Percentiles rank a stretch among this genome's conserved stretches.
Conservation (phyloP, 2,329 filamentous ascomycete species). For the Talaromyces albobiverticillius region DNA sequence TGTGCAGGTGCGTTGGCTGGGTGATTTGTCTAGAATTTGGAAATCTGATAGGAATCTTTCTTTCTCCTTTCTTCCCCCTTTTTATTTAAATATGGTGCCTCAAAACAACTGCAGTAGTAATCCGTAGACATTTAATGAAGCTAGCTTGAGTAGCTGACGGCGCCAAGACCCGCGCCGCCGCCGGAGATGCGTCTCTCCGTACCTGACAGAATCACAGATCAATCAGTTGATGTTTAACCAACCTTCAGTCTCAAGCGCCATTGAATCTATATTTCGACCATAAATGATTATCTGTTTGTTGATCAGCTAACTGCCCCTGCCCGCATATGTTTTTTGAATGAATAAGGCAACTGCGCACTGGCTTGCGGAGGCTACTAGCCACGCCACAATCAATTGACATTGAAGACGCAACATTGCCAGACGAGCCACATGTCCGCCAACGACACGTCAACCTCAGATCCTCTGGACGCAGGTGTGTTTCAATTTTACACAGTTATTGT, state of each 20-base stretch:
- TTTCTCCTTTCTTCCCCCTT: too few relatives aligned
- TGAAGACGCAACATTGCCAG: constrained; percentile 24
- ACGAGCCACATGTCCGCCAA: constrained; percentile 41
- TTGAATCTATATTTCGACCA: not conserved
- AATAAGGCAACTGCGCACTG: constrained; percentile 6
- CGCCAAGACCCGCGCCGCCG: constrained; percentile 4
- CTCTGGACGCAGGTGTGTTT: constrained; percentile 44
- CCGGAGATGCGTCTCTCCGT: too few relatives aligned
- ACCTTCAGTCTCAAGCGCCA: not conserved
- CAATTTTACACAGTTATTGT: not conserved
- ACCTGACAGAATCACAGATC: too few relatives aligned
- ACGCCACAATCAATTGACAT: constrained; percentile 6
- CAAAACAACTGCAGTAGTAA: too few relatives aligned
- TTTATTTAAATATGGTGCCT: too few relatives aligned
- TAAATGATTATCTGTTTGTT: not conserved
- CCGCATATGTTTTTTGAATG: constrained; percentile 9
- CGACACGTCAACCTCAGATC: constrained; percentile 35
- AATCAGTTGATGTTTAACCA: not conserved
- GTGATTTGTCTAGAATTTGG: not conserved
- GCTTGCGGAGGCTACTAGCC: constrained; percentile 15
- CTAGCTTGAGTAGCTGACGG: not conserved
- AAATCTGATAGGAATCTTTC: not conserved
- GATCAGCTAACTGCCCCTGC: not conserved
- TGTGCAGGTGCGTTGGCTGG: not conserved
- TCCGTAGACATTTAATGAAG: too few relatives aligned